phyloP scores from a whole-genome alignment of 129 eudicot genomes.

The Ambrosia artemisiifolia region DNA sequence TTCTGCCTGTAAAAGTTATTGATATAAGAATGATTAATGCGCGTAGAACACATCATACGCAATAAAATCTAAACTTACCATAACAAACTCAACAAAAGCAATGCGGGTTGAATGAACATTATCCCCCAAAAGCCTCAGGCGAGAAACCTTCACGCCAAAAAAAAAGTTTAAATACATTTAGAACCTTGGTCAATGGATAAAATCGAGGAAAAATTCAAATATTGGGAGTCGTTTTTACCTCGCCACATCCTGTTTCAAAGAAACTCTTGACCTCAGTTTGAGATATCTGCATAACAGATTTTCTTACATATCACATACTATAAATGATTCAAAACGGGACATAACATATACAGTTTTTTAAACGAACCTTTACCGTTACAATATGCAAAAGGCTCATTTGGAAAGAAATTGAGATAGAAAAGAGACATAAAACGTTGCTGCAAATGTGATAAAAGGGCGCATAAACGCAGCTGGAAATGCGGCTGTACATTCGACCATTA shows the following conservation, averaged over 20 bases:
- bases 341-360: background rate
- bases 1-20: slow-evolving; percentile 61
- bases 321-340: background rate
- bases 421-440: no score
- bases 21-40: background rate
- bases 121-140: slow-evolving; percentile 97
- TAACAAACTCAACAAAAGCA: slow-evolving; percentile 92
- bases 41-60: background rate
- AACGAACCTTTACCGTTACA: background rate
- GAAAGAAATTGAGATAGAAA: no score
- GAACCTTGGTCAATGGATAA: background rate
- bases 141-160: slow-evolving; percentile 76
- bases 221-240: slow-evolving; percentile 41
- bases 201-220: background rate
- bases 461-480: no score
- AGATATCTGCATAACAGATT: slow-evolving; percentile 53
- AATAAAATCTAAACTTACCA: slow-evolving; percentile 44
- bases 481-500: no score
- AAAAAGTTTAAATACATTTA: background rate
- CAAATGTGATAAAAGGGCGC: no score
- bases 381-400: slow-evolving; percentile 7
- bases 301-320: background rate
- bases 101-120: slow-evolving; percentile 91
- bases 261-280: slow-evolving; percentile 87
- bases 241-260: slow-evolving; percentile 94